Evolutionary conservation across 371 early-diverging fungal species (phyloP).

Genomic region (Haplosporangium sp.): DNA sequence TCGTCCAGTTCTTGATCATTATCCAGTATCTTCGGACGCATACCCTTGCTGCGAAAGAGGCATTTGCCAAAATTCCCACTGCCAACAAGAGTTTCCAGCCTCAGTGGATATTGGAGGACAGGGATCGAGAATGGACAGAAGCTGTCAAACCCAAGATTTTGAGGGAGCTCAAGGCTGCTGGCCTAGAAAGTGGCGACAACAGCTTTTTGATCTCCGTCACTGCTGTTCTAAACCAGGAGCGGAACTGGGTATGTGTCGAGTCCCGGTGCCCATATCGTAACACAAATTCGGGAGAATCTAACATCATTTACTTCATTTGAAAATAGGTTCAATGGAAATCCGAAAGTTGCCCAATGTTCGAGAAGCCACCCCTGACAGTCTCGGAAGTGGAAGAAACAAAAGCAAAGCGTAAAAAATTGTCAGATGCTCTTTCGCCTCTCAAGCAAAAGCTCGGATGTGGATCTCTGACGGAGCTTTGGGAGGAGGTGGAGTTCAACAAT

Average conservation of each 20-base stretch:
- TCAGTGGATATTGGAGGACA: conserved; percentile 36
- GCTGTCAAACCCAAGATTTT: conserved; percentile 23
- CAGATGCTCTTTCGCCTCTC: conserved; percentile 19
- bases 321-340: conserved; percentile 48
- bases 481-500: conserved; percentile 8
- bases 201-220: conserved; percentile 24
- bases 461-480: conserved; percentile 29
- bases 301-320: no score
- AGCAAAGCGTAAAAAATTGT: conserved; percentile 23
- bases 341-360: conserved; percentile 36
- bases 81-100: conserved; percentile 56
- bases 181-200: conserved; percentile 29
- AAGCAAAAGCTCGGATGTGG: conserved; percentile 37
- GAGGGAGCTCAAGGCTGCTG: conserved; percentile 21
- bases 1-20: conserved; percentile 82
- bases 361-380: conserved; percentile 18
- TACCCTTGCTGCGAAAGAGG: conserved; percentile 27
- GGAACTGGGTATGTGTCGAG: conserved; percentile 37
- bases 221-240: conserved; percentile 24
- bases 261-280: background rate
- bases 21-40: conserved; percentile 68
- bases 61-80: conserved; percentile 26
- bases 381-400: conserved; percentile 20
- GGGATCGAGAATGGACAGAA: conserved; percentile 33
- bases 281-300: background rate